Evolutionary conservation across 2,329 filamentous ascomycete species (phyloP).

Genomic region (Penicillium glabrum): DNA sequence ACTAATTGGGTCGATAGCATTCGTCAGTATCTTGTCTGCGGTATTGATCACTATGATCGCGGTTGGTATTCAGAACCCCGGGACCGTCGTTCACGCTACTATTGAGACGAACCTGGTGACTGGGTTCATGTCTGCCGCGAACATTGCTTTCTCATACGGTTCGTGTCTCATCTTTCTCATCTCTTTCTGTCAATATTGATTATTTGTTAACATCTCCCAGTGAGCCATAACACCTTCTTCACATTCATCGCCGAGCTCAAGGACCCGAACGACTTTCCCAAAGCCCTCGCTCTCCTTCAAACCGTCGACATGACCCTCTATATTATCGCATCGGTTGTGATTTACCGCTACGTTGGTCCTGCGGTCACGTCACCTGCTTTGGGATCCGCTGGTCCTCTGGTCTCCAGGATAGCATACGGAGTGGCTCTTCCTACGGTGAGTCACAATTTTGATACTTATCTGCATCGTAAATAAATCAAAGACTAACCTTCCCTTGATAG

Average conservation of each 20-base stretch:
- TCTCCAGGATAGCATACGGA: constrained; percentile 66
- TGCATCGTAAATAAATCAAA: no score
- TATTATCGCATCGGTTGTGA: constrained; percentile 63
- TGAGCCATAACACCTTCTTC: constrained; percentile 66
- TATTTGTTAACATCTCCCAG: no score
- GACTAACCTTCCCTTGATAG: no score
- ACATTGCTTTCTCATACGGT: constrained; percentile 63
- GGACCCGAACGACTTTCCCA: constrained; percentile 59
- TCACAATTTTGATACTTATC: no score
- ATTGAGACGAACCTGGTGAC: constrained; percentile 49
- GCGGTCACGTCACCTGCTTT: constrained; percentile 65
- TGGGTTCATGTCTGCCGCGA: constrained; percentile 63
- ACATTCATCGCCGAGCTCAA: constrained; percentile 64
- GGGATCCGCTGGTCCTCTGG: constrained; percentile 55
- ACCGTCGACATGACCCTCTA: constrained; percentile 61
- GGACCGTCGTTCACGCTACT: constrained; percentile 36
- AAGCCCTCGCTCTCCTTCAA: constrained; percentile 62
- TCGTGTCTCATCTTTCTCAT: constrained; percentile 20
- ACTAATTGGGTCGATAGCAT: constrained; percentile 42
- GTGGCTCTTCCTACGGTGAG: constrained; percentile 61
- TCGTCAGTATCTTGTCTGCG: constrained; percentile 63
- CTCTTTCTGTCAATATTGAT: no score
- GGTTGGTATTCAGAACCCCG: constrained; percentile 55
- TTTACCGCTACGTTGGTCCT: constrained; percentile 66
- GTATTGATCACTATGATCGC: constrained; percentile 67